Conservation (phyloP, 805 yeast genomes). For the Nakazawaea molendinolei region DNA sequence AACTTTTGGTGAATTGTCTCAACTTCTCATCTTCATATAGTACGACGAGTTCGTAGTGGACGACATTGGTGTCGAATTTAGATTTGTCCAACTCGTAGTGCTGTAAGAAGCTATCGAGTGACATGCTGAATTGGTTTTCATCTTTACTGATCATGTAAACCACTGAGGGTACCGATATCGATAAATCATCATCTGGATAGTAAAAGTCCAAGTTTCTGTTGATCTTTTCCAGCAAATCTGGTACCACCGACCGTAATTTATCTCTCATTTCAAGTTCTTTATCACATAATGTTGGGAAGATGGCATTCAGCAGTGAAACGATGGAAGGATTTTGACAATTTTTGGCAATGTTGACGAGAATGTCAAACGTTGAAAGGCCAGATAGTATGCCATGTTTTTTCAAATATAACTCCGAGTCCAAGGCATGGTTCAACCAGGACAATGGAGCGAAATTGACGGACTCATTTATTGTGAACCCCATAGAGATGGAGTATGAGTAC, state of each 20-base stretch:
- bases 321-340: constrained; percentile 33
- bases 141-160: constrained; percentile 26
- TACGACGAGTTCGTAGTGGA: constrained; percentile 36
- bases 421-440: constrained; percentile 46
- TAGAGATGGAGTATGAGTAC: constrained; percentile 42
- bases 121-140: constrained; percentile 26
- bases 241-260: constrained; percentile 25
- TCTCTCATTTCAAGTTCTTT: constrained; percentile 39
- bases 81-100: constrained; percentile 9
- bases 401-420: constrained; percentile 47
- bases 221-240: constrained; percentile 26
- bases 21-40: constrained; percentile 50
- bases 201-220: constrained; percentile 26
- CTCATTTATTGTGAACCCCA: constrained; percentile 54
- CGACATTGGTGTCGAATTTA: constrained; percentile 14
- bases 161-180: constrained; percentile 47
- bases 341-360: constrained; percentile 41
- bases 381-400: constrained; percentile 42
- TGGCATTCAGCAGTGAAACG: constrained; percentile 25
- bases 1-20: constrained; percentile 25
- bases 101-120: constrained; percentile 25
- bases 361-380: constrained; percentile 41
- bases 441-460: constrained; percentile 49
- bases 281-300: constrained; percentile 28
- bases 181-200: constrained; percentile 48